Evolutionary conservation across 139 green algal genomes (phyloP).

Genomic region (Coelastrella sp.): DNA sequence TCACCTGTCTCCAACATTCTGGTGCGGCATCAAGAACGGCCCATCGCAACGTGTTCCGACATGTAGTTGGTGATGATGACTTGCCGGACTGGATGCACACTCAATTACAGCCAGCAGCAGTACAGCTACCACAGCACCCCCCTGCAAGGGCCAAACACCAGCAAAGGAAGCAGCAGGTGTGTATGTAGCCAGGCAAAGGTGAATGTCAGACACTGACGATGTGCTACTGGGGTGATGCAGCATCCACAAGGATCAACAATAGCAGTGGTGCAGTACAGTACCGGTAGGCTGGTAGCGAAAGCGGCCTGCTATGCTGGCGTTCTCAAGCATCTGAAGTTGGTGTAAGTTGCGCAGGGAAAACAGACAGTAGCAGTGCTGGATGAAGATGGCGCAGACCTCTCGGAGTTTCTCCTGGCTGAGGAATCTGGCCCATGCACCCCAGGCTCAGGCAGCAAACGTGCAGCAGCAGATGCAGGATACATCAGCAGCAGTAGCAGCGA

Average conservation of each 20-base stretch:
- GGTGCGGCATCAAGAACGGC: background rate
- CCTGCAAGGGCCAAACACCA: no score
- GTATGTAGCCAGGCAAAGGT: no score
- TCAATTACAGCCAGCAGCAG: background rate
- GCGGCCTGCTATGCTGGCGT: no score
- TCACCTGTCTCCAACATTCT: no score
- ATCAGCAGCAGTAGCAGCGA: slow-evolving; percentile 35
- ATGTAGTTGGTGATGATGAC: background rate
- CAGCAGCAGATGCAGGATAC: background rate
- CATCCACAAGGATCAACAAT: no score
- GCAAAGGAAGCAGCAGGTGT: no score
- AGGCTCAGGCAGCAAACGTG: background rate
- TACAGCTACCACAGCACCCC: background rate
- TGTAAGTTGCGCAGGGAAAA: background rate
- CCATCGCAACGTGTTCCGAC: background rate
- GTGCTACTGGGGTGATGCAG: no score
- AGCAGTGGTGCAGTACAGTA: no score
- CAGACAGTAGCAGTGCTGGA: slow-evolving; percentile 5
- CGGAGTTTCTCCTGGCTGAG: slow-evolving; percentile 35
- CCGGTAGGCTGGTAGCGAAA: no score
- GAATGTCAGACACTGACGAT: no score
- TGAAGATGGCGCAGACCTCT: slow-evolving; percentile 44
- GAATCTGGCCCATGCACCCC: background rate
- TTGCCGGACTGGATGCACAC: slow-evolving; percentile 29
- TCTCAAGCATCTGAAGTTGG: no score